Conservation (phyloP, 2,329 filamentous ascomycete genomes). For the Scytalidium lignicola region DNA sequence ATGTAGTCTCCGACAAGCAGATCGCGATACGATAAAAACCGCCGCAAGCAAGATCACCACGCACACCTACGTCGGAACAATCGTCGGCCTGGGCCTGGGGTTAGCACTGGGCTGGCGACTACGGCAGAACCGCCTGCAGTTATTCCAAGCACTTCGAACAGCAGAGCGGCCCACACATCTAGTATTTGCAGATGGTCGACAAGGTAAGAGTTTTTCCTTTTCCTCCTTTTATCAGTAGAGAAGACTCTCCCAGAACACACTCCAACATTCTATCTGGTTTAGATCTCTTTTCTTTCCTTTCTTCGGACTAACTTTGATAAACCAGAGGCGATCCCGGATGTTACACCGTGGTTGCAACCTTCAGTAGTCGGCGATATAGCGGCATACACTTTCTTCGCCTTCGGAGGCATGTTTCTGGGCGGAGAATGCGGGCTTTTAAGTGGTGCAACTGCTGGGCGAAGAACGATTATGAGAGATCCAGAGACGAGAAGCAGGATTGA, state of each 20-base stretch:
- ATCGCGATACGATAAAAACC: constrained; percentile 9
- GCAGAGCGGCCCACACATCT: constrained; percentile 58
- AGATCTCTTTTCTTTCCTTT: no score
- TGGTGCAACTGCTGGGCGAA: constrained; percentile 48
- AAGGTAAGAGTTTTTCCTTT: constrained; percentile 33
- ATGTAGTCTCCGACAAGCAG: constrained; percentile 2
- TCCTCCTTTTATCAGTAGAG: no score
- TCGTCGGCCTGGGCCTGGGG: constrained; percentile 55
- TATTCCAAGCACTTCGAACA: constrained; percentile 57
- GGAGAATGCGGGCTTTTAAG: constrained; percentile 58
- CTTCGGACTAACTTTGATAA: no score
- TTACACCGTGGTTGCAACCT: constrained; percentile 52
- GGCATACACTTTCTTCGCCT: constrained; percentile 57
- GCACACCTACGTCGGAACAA: constrained; percentile 53
- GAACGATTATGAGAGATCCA: constrained; percentile 47
- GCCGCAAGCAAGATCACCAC: constrained; percentile 51
- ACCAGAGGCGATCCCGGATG: constrained; percentile 57
- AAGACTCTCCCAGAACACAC: no score
- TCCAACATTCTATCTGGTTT: no score
- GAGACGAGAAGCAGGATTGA: constrained; percentile 53
- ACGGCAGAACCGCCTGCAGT: constrained; percentile 46
- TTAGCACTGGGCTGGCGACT: constrained; percentile 52
- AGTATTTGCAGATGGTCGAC: constrained; percentile 55
- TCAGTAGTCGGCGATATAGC: constrained; percentile 54
- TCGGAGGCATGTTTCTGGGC: constrained; percentile 58